Evolutionary conservation across 2,329 filamentous ascomycete species (phyloP), one percentile per base, ranked within the genome.

Genomic region (Diaporthe amygdali): DNA sequence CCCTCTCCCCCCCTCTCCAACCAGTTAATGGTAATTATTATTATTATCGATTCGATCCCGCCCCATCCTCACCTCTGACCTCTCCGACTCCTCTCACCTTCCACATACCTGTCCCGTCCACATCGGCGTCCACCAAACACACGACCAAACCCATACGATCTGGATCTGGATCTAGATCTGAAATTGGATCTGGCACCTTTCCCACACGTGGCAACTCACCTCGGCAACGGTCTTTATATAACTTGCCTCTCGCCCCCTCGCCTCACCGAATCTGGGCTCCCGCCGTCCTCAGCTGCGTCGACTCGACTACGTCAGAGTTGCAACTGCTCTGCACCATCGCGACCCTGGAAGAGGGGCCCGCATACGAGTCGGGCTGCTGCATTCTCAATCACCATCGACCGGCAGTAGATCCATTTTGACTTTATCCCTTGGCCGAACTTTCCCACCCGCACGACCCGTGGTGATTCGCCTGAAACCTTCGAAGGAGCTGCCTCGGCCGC

Each of bases 1-100:
- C 22, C n/a, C 46, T 25, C 27, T 46, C 59, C 70, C 47, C 51
- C 46, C 52, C 49, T 30, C 49, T 56, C 15, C 64, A 46, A 30
- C 66, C 56, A 70, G 32, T 47, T 72, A 47, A 66, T 72, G 70
- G 59, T 67, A 66, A 56, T 59, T 64, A 22, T 72, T 72, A 70
- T 72, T 72, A 69, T 68, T 66, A 72, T 68, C 34, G 32, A 55
- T 68, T 30, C 34, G 27, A 66, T 61, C 63, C 59, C 37, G 52
- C 68, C 66, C 63, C 52, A 37, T 68, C 55, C 64, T 37, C 67
- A 51, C 22, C n/a, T 51, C 32, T n/a, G 27, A 46, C 67, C 56
- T 61, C 32, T 46, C 39, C 49, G 51, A 54, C 34, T n/a, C 27
- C 30, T 64, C 51, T 67, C 37, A 30, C 59, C 51, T 30, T 27